A percentile compares a stretch with the other conserved stretches of the same genome.
Conservation (phyloP, 331 rosid species). For the Malus hybrid region DNA sequence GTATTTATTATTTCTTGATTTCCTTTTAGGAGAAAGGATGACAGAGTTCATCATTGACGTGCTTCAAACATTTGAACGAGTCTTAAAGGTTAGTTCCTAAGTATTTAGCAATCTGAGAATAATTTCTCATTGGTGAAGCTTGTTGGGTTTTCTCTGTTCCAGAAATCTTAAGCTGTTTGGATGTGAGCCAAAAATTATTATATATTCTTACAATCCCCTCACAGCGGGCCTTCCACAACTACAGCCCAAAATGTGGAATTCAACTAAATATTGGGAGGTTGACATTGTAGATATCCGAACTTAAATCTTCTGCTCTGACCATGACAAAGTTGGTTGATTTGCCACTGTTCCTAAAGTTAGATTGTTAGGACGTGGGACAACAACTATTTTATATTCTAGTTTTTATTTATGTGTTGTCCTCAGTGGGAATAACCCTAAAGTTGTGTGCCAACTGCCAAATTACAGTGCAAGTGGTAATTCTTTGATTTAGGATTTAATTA, state of each 20-base stretch:
- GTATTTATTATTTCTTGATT: slow-evolving; percentile 12
- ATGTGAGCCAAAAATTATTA: neutral
- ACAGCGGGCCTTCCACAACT: neutral
- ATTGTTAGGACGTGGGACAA: neutral
- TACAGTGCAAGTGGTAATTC: neutral
- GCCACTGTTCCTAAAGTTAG: neutral
- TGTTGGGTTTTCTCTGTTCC: neutral
- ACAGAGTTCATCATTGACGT: slow-evolving; percentile 55
- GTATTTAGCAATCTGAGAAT: neutral
- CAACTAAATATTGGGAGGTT: neutral
- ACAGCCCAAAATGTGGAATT: neutral
- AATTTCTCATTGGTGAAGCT: neutral
- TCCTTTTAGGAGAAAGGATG: slow-evolving; percentile 50
- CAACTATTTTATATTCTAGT: neutral
- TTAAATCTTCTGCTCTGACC: neutral
- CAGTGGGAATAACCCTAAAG: neutral
- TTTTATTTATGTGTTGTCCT: neutral
- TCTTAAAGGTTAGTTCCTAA: slow-evolving; percentile 53
- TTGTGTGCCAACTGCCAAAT: neutral
- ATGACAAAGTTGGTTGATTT: neutral
- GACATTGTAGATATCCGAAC: neutral
- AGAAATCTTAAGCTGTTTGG: neutral
- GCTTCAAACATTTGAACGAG: slow-evolving; percentile 67
- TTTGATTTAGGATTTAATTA: neutral
- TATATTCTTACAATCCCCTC: neutral